A percentile compares a stretch with the other conserved stretches of the same genome.
These are phyloP conservation scores for Oropetium thomaeum DNA, from an alignment of 176 grass and related monocot species.

Conservation along the genomic window DNA sequence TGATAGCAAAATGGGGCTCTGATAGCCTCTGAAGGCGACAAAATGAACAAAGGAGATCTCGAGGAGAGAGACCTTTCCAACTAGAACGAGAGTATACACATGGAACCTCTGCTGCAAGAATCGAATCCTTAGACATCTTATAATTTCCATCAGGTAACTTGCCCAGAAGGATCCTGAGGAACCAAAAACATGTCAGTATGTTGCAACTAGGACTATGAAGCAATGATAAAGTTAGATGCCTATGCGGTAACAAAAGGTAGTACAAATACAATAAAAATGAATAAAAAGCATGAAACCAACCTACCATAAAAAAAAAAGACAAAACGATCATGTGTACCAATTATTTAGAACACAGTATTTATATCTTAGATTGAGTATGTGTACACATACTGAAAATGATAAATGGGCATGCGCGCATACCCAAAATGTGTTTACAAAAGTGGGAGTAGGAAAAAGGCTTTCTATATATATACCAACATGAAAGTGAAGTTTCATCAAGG, in stretches of 20 bases:
- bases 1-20: slow-evolving; percentile 57
- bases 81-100: slow-evolving; percentile 58
- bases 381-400: too few relatives aligned
- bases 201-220: slow-evolving; percentile 18
- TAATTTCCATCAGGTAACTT: slow-evolving; percentile 80
- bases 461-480: neutral
- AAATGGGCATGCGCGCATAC: too few relatives aligned
- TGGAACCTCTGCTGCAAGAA: slow-evolving; percentile 82
- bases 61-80: slow-evolving; percentile 73
- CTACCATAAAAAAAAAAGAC: neutral
- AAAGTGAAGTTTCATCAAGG: slow-evolving; percentile 34
- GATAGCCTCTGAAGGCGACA: slow-evolving; percentile 74
- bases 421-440: too few relatives aligned
- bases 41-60: slow-evolving; percentile 70
- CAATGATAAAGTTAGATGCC: neutral
- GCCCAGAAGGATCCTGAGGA: slow-evolving; percentile 63
- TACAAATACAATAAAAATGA: neutral
- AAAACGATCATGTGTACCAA: neutral
- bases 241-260: slow-evolving; percentile 12
- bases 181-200: slow-evolving; percentile 37
- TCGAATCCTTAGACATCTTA: slow-evolving; percentile 74
- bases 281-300: neutral
- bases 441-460: too few relatives aligned
- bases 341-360: slow-evolving; percentile 22
- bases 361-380: too few relatives aligned